phyloP scores from a whole-genome alignment of 805 yeast species.

The Zygosaccharomyces bailii region DNA sequence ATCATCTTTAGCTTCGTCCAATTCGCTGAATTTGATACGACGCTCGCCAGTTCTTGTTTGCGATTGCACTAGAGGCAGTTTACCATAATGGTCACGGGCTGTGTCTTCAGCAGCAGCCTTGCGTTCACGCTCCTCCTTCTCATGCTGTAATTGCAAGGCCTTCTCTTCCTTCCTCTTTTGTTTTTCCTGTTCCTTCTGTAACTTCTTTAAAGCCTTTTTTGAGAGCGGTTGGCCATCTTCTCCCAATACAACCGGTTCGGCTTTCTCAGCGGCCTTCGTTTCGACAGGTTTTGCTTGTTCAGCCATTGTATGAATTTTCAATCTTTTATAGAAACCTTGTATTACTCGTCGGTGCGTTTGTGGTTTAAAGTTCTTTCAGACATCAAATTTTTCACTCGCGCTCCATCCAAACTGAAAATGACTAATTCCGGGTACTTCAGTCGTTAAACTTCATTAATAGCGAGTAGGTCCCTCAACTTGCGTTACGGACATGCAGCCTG shows the following conservation, averaged over 20 bases:
- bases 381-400: neutral
- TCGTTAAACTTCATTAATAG: no score
- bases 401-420: neutral
- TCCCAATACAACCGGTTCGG: conserved; percentile 43
- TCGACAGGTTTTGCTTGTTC: conserved; percentile 7
- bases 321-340: neutral
- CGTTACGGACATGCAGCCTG: no score
- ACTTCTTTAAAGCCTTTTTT: conserved; percentile 91
- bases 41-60: conserved; percentile 72
- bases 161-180: conserved; percentile 89
- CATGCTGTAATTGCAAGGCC: conserved; percentile 82
- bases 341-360: neutral
- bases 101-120: conserved; percentile 79
- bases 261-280: conserved; percentile 1
- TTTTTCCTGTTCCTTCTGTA: conserved; percentile 90
- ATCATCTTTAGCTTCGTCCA: conserved; percentile 46
- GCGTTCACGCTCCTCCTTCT: conserved; percentile 69
- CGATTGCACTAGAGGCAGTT: conserved; percentile 82
- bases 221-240: conserved; percentile 88
- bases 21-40: conserved; percentile 56
- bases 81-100: conserved; percentile 86
- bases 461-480: no score
- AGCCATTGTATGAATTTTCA: conserved; percentile 3
- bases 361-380: neutral
- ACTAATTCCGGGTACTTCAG: neutral